A percentile compares a stretch with the other conserved stretches of the same genome.
phyloP scores from a whole-genome alignment of 2,329 filamentous ascomycete genomes.

The Fusarium kyushuense region DNA sequence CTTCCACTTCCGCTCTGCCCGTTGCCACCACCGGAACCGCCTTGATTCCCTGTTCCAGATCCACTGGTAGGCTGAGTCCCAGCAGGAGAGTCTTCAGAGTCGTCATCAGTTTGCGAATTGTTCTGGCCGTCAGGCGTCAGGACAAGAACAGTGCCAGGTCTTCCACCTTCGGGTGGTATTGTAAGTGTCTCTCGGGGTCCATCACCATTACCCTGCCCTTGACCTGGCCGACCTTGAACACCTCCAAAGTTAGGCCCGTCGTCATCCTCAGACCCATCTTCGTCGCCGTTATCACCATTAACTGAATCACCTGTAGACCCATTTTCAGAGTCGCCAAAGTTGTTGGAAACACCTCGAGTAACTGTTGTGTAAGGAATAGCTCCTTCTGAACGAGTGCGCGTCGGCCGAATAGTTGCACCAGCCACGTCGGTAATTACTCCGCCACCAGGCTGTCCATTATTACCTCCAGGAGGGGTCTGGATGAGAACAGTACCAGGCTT shows the following conservation, averaged over 20 bases:
- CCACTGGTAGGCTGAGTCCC: conserved; percentile 1
- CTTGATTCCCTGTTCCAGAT: background rate
- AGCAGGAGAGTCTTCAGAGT: background rate
- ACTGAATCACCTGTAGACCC: background rate
- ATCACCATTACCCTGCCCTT: background rate
- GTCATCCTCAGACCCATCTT: background rate
- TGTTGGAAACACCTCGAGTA: conserved; percentile 6
- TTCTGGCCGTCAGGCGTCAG: background rate
- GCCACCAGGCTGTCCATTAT: background rate
- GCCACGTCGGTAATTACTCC: background rate
- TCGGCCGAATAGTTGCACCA: background rate
- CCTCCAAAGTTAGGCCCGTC: background rate
- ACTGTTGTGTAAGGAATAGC: conserved; percentile 26
- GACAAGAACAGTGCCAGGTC: conserved; percentile 28
- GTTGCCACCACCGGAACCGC: background rate
- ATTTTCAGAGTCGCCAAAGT: background rate
- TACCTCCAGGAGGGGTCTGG: conserved; percentile 27
- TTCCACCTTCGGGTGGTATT: conserved; percentile 20
- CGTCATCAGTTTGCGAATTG: background rate
- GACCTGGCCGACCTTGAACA: background rate
- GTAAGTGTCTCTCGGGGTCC: conserved; percentile 23
- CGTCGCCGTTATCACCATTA: background rate
- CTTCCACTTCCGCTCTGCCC: background rate
- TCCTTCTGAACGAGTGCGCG: background rate
- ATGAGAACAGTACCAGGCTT: conserved; percentile 41